These are phyloP conservation scores for Scedosporium dehoogii DNA, from an alignment of 2,329 filamentous ascomycete genomes.

Conservation along the genomic window DNA sequence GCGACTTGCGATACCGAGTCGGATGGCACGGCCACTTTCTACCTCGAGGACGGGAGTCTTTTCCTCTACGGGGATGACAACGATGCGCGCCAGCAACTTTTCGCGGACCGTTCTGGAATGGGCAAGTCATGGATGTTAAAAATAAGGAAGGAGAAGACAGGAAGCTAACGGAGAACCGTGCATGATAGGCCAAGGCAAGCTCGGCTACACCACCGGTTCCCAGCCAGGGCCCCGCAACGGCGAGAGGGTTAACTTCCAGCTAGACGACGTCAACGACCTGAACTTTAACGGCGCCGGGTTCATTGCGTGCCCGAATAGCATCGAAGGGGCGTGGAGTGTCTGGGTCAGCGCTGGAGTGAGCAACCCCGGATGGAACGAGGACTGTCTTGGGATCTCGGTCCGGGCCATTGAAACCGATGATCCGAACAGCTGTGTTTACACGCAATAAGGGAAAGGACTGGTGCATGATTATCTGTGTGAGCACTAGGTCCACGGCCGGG, in stretches of 20 bases:
- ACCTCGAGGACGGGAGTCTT: constrained; percentile 24
- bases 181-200: constrained; percentile 35
- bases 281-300: constrained; percentile 33
- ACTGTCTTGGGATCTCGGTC: constrained; percentile 25
- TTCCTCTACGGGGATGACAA: not conserved
- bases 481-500: not conserved
- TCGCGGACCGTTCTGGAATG: constrained; percentile 48
- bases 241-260: constrained; percentile 36
- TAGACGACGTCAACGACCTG: constrained; percentile 33
- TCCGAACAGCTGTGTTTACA: constrained; percentile 28
- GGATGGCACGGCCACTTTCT: constrained; percentile 38
- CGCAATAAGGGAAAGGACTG: constrained; percentile 5
- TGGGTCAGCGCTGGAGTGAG: constrained; percentile 22
- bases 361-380: constrained; percentile 25
- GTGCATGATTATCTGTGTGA: not conserved
- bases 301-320: constrained; percentile 41
- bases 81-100: constrained; percentile 35
- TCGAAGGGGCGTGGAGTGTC: constrained; percentile 31
- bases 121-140: constrained; percentile 25
- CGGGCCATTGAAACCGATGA: constrained; percentile 18
- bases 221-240: constrained; percentile 26
- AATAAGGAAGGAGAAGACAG: not conserved
- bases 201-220: constrained; percentile 41
- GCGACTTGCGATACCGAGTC: constrained; percentile 35
- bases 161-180: constrained; percentile 3